These are phyloP conservation scores for Alliaria petiolata DNA, from an alignment of 345 rosid genomes.

Conservation along the genomic window DNA sequence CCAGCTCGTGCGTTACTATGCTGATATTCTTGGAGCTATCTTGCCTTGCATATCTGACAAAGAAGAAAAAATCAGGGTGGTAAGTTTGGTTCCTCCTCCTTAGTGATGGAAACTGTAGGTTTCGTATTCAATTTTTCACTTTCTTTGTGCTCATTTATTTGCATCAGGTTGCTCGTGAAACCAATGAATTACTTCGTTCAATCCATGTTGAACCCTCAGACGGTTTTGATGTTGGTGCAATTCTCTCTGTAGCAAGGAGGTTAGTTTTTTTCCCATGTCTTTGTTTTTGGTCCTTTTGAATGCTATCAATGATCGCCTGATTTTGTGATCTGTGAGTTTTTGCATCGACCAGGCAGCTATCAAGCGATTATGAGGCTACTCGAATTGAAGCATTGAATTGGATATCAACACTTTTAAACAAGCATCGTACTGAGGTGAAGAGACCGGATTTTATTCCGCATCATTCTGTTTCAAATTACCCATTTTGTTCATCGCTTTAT, in stretches of 20 bases:
- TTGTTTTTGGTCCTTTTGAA: background rate
- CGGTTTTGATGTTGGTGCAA: slow-evolving; percentile 81
- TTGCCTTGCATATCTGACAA: slow-evolving; percentile 96
- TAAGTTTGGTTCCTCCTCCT: slow-evolving; percentile 39
- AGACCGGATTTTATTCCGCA: background rate
- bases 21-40: slow-evolving; percentile 93
- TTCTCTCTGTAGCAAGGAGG: slow-evolving; percentile 92
- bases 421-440: slow-evolving; percentile 82
- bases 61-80: slow-evolving; percentile 99
- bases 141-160: slow-evolving; percentile 6
- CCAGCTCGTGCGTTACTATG: slow-evolving; percentile 94
- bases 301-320: slow-evolving; percentile 4
- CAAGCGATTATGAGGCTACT: slow-evolving; percentile 79
- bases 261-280: slow-evolving; percentile 29
- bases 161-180: slow-evolving; percentile 94
- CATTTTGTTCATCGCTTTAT: background rate
- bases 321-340: slow-evolving; percentile 19
- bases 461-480: background rate
- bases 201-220: slow-evolving; percentile 80
- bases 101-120: slow-evolving; percentile 9
- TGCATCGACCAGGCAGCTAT: slow-evolving; percentile 52
- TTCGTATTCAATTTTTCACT: background rate
- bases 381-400: slow-evolving; percentile 95
- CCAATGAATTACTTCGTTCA: slow-evolving; percentile 95
- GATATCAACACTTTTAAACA: slow-evolving; percentile 84